A percentile compares a stretch with the other conserved stretches of the same genome.
These are phyloP conservation scores for Boletus barrowsii DNA, from an alignment of 768 basidiomycete species.

Conservation along the genomic window DNA sequence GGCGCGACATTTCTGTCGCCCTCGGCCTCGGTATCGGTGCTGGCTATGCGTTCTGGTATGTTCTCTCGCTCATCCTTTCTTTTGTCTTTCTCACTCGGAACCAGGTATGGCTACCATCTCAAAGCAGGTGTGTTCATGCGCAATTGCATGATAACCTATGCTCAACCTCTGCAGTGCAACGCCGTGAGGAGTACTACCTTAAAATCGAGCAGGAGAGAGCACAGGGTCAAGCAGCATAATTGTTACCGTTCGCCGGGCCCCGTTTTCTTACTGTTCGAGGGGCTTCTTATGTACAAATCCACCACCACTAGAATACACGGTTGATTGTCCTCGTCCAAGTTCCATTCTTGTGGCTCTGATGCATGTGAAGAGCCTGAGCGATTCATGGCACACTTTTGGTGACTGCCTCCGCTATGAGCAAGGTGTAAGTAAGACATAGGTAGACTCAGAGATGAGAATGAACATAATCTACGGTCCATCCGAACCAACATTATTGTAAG, in stretches of 20 bases:
- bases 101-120: constrained; percentile 82
- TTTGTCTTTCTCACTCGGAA: constrained; percentile 25
- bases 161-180: constrained; percentile 55
- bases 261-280: background rate
- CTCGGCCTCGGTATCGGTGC: constrained; percentile 73
- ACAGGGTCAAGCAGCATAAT: constrained; percentile 16
- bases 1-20: constrained; percentile 75
- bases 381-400: no score
- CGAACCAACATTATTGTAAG: constrained; percentile 8
- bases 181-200: constrained; percentile 83
- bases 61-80: constrained; percentile 15
- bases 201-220: constrained; percentile 66
- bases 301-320: constrained; percentile 10
- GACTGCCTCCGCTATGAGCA: background rate
- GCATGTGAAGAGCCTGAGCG: background rate
- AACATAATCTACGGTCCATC: constrained; percentile 12
- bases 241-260: background rate
- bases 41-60: constrained; percentile 85
- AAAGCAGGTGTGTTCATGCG: constrained; percentile 54
- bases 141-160: constrained; percentile 5
- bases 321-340: constrained; percentile 1
- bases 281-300: constrained; percentile 12
- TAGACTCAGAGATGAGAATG: constrained; percentile 1
- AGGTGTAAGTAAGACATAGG: constrained; percentile 31
- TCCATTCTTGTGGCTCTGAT: constrained; percentile 18